phyloP scores from a whole-genome alignment of 805 yeast species.

The Kodamaea restingae region DNA sequence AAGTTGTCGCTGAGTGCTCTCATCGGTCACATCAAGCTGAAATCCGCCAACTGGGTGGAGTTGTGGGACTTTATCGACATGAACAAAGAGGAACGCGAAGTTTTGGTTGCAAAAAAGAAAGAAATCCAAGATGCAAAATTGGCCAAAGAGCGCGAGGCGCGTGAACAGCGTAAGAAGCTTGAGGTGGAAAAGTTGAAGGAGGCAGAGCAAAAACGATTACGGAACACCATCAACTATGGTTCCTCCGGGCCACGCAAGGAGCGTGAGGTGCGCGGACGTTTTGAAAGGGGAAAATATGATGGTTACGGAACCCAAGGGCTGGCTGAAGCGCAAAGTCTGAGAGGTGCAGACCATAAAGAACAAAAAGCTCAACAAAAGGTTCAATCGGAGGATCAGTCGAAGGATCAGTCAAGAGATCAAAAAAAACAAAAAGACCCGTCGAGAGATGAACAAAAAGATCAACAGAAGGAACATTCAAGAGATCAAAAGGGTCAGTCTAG shows the following conservation, averaged over 20 bases:
- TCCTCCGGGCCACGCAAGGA: slow-evolving; percentile 10
- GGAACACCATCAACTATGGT: slow-evolving; percentile 11
- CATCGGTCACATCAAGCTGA: slow-evolving; percentile 58
- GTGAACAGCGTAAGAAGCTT: slow-evolving; percentile 13
- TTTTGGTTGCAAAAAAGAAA: slow-evolving; percentile 15
- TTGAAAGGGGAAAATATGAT: slow-evolving; percentile 16
- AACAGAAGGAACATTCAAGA: neutral
- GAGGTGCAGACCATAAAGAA: too few species aligned
- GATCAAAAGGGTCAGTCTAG: neutral
- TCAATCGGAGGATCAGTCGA: neutral
- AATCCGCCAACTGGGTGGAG: slow-evolving; percentile 47
- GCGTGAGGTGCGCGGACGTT: slow-evolving; percentile 20
- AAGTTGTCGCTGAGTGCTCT: slow-evolving; percentile 72
- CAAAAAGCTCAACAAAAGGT: too few species aligned
- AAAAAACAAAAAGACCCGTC: too few species aligned
- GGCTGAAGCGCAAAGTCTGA: too few species aligned
- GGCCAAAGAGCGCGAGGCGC: slow-evolving; percentile 13
- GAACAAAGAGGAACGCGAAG: slow-evolving; percentile 39
- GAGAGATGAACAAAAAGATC: too few species aligned
- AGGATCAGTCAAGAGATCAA: neutral
- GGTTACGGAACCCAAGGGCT: slow-evolving; percentile 16
- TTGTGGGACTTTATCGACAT: slow-evolving; percentile 55
- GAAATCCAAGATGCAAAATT: slow-evolving; percentile 22
- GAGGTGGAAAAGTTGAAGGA: slow-evolving; percentile 6
- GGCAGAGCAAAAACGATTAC: slow-evolving; percentile 11